Conservation (phyloP, 2,329 filamentous ascomycete genomes). For the Parasarocladium wereldwijsianum region DNA sequence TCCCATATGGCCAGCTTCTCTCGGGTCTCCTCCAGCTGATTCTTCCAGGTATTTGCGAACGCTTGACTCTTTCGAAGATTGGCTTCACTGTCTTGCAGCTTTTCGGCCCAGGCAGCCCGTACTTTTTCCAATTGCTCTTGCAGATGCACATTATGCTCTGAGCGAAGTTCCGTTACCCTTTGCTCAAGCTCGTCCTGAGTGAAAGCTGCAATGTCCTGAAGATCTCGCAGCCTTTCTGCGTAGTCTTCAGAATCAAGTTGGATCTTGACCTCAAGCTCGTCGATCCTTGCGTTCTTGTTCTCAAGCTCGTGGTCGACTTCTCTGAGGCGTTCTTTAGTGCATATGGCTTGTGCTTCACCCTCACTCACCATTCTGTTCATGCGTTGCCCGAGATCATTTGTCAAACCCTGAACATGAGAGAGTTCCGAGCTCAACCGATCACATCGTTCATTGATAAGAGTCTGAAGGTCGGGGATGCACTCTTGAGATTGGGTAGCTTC, state of each 20-base stretch:
- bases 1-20: neutral
- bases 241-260: slow-evolving; percentile 8
- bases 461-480: too few relatives aligned
- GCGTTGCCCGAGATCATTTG: neutral
- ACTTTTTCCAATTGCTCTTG: too few relatives aligned
- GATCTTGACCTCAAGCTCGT: slow-evolving; percentile 10
- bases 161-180: too few relatives aligned
- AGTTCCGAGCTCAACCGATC: neutral
- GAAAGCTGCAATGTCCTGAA: too few relatives aligned
- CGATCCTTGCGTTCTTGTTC: slow-evolving; percentile 9
- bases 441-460: neutral
- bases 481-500: too few relatives aligned
- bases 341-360: neutral
- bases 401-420: neutral
- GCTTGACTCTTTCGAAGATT: neutral
- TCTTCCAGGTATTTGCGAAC: neutral
- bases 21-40: neutral
- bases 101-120: too few relatives aligned
- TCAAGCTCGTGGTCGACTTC: slow-evolving; percentile 3
- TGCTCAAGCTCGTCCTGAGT: too few relatives aligned
- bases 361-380: neutral
- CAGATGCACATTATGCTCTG: too few relatives aligned
- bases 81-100: neutral
- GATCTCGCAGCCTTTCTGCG: slow-evolving; percentile 6
- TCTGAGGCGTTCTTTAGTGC: neutral